Conservation (phyloP, 306 rosid genomes). For the Casuarina glauca region DNA sequence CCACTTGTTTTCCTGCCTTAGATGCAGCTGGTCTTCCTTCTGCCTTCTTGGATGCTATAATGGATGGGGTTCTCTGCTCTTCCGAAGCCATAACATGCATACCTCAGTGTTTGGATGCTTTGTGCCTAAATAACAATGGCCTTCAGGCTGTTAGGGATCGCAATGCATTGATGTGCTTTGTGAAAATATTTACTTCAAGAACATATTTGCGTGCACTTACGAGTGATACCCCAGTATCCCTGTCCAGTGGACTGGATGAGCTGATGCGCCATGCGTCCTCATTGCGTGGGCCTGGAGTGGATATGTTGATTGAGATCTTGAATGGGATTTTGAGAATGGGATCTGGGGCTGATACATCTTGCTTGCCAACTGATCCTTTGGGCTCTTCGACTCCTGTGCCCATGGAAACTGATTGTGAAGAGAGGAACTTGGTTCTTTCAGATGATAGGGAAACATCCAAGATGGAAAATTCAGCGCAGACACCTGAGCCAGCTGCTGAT, state of each 20-base stretch:
- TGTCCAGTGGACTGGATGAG: conserved; percentile 94
- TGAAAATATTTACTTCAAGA: conserved; percentile 86
- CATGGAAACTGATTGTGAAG: conserved; percentile 90
- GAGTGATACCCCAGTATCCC: conserved; percentile 77
- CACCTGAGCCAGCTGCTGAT: conserved; percentile 60
- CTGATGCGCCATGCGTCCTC: conserved; percentile 94
- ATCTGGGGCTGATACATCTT: conserved; percentile 57
- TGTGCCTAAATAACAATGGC: conserved; percentile 80
- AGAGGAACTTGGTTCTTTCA: conserved; percentile 47
- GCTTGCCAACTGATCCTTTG: conserved; percentile 45
- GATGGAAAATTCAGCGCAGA: conserved; percentile 59
- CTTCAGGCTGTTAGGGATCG: conserved; percentile 87
- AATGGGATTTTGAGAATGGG: conserved; percentile 73
- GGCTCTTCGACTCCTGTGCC: conserved; percentile 77
- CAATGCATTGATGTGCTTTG: conserved; percentile 90
- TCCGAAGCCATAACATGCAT: conserved; percentile 94
- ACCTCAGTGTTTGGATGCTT: conserved; percentile 94
- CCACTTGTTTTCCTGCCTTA: conserved; percentile 86
- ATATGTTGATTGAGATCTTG: conserved; percentile 86
- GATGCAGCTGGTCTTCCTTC: conserved; percentile 93
- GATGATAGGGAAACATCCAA: conserved; percentile 61
- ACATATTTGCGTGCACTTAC: conserved; percentile 77
- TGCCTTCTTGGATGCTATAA: conserved; percentile 90
- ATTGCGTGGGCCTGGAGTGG: conserved; percentile 92
- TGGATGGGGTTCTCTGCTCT: conserved; percentile 90